A percentile compares a stretch with the other conserved stretches of the same genome.
Conservation (phyloP, 768 basidiomycete genomes). For the Erythrobasidium yunnanense region DNA sequence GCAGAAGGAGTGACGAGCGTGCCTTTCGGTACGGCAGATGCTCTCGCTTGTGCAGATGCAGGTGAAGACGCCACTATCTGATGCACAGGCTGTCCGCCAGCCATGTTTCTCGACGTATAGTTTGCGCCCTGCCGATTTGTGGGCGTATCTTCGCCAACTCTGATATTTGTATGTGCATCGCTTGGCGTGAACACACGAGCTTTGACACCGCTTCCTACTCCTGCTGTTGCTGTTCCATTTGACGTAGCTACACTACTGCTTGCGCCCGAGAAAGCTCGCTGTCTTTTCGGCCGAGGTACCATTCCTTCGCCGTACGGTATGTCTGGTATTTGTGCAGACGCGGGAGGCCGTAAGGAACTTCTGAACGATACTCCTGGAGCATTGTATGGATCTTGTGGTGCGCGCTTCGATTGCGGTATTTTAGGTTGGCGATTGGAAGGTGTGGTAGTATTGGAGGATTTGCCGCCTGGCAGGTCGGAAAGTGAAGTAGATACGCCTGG, state of each 20-base stretch:
- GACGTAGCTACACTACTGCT: not conserved
- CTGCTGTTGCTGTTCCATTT: not conserved
- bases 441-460: not conserved
- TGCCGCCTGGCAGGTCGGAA: constrained; percentile 6
- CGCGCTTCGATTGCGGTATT: constrained; percentile 7
- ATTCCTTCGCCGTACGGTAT: constrained; percentile 18
- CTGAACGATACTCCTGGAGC: constrained; percentile 21
- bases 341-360: constrained; percentile 7
- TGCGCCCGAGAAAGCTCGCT: not conserved
- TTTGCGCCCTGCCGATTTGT: not conserved
- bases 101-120: constrained; percentile 1
- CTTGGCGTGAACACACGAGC: constrained; percentile 21
- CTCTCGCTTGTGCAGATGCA: not conserved
- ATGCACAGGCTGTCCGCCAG: not conserved
- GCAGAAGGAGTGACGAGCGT: constrained; percentile 13
- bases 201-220: not conserved
- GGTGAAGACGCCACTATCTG: constrained; percentile 9
- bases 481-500: not conserved
- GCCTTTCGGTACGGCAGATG: not conserved
- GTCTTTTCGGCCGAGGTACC: not conserved
- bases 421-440: not conserved
- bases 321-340: constrained; percentile 2
- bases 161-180: constrained; percentile 19
- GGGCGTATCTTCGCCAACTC: not conserved
- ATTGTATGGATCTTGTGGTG: constrained; percentile 7